These are phyloP conservation scores for Kodamaea anthophila DNA, from an alignment of 1,139 yeast genomes.

Conservation along the genomic window DNA sequence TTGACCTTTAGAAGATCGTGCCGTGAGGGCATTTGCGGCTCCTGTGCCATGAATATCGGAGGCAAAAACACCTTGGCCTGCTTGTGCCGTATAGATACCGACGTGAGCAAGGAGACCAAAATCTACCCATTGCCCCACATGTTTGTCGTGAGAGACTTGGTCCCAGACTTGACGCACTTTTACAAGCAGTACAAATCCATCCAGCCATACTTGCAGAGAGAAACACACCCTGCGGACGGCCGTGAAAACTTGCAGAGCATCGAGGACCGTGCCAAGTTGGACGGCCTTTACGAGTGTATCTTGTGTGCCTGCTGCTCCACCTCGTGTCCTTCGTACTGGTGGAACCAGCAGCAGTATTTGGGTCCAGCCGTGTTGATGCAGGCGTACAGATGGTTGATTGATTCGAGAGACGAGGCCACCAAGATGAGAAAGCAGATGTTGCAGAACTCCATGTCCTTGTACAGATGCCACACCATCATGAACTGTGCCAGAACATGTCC, in stretches of 20 bases:
- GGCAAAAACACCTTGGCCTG: slow-evolving; percentile 97
- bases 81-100: slow-evolving; percentile 86
- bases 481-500: slow-evolving; percentile 98
- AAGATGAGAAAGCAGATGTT: slow-evolving; percentile 78
- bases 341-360: slow-evolving; percentile 98
- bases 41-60: slow-evolving; percentile 99
- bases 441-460: slow-evolving; percentile 94
- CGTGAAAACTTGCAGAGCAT: slow-evolving; percentile 88
- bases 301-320: slow-evolving; percentile 99
- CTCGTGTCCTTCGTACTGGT: slow-evolving; percentile 99
- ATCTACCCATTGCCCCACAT: slow-evolving; percentile 97
- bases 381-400: slow-evolving; percentile 98
- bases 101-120: slow-evolving; percentile 68
- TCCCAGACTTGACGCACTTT: slow-evolving; percentile 95
- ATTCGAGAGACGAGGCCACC: slow-evolving; percentile 92
- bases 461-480: slow-evolving; percentile 99
- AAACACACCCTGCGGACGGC: slow-evolving; percentile 77
- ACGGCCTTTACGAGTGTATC: slow-evolving; percentile 95
- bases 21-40: slow-evolving; percentile 99
- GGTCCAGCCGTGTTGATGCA: slow-evolving; percentile 99
- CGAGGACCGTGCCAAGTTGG: slow-evolving; percentile 93
- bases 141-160: slow-evolving; percentile 95
- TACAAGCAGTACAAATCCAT: slow-evolving; percentile 98
- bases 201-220: slow-evolving; percentile 93
- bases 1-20: slow-evolving; percentile 96